Evolutionary conservation across 2,329 filamentous ascomycete species (phyloP), one percentile per base, ranked within the genome.

Genomic region (Fusarium miscanthi): DNA sequence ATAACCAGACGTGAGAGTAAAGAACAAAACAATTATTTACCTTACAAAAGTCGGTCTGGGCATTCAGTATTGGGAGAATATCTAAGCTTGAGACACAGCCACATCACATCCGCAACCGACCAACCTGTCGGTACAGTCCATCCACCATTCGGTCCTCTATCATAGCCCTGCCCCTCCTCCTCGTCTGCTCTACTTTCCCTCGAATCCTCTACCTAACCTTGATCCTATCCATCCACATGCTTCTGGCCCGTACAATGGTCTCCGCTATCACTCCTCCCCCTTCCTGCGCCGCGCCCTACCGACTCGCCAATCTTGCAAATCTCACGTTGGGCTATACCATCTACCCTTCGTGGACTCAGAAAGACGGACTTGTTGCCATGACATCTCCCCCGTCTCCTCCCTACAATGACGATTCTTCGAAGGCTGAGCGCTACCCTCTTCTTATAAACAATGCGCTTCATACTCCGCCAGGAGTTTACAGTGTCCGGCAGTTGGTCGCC

Each of bases 261-360:
- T 52, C 48, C 31, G 31, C 48, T 33, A 49, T 33, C 46, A 49
- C 46, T 49, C 48, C 48, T 37, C 31, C 30, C 48, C 48, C 31
- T 21, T 3, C 30, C n/a, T 52, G 31, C 6, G 31, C 48, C 5
- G 17, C 17, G 48, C 48, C 31, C 48, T 52, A 52, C 17, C 48
- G 48, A 37, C 48, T 52, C 17, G 31, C 48, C 48, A 35, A 52
- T 14, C 48, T 52, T 25, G 48, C 48, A 11, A 52, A 52, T 35
- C 48, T 52, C 23, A 52, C 48, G 9, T 21, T 52, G 31, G 48
- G 48, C 4, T 37, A 52, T 25, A 37, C 48, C 3, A 6, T 52
- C 48, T 52, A 52, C 31, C 48, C 48, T 35, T 52, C 48, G 8
- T 52, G 48, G 48, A 52, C 31, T 16, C 48, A 52, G 12, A 37